phyloP scores from a whole-genome alignment of 805 yeast species.

The Schwanniomyces yamadae region DNA sequence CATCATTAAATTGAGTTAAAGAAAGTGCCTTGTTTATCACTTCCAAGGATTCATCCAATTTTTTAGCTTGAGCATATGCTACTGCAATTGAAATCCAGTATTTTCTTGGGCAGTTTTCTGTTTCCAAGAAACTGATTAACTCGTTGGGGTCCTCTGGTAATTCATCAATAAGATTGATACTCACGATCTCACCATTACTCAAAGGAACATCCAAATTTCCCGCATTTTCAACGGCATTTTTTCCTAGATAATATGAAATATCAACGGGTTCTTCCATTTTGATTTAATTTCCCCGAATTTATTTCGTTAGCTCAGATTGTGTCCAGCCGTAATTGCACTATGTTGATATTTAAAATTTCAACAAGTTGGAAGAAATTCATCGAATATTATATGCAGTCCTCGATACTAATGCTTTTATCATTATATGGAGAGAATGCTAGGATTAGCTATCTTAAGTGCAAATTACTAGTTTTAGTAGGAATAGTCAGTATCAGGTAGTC shows the following conservation, averaged over 20 bases:
- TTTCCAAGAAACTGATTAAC: slow-evolving; percentile 70
- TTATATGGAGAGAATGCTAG: no score
- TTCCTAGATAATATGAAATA: slow-evolving; percentile 36
- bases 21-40: slow-evolving; percentile 62
- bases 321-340: slow-evolving; percentile 1
- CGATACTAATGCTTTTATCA: no score
- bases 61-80: slow-evolving; percentile 69
- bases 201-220: slow-evolving; percentile 66
- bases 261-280: slow-evolving; percentile 19
- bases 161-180: slow-evolving; percentile 76
- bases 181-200: slow-evolving; percentile 75
- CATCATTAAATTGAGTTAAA: slow-evolving; percentile 30
- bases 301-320: no score
- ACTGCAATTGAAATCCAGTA: slow-evolving; percentile 85
- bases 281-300: not conserved
- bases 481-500: no score
- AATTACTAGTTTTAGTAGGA: no score
- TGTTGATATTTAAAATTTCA: slow-evolving; percentile 4
- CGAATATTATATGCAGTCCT: not conserved
- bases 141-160: slow-evolving; percentile 89
- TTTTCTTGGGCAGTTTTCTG: slow-evolving; percentile 71
- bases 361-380: slow-evolving; percentile 2
- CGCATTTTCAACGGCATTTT: slow-evolving; percentile 25
- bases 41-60: slow-evolving; percentile 58
- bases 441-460: no score